Conservation (phyloP, 2,329 filamentous ascomycete genomes). For the Fusarium sacchari region DNA sequence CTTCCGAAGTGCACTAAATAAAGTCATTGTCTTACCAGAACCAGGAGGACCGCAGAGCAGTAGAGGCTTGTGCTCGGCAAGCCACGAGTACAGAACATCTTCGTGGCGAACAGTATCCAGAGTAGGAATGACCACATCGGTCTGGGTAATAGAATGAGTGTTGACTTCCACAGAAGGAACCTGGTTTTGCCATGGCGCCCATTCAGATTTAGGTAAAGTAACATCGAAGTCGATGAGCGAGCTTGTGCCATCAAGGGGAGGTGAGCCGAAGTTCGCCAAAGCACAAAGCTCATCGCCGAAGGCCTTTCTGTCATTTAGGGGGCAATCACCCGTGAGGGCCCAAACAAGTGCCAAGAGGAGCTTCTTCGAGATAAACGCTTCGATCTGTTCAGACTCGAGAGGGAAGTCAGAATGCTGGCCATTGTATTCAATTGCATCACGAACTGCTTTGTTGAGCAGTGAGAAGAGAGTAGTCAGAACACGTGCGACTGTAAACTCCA, state of each 20-base stretch:
- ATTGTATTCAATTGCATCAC: slow-evolving; percentile 95
- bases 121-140: slow-evolving; percentile 97
- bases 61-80: slow-evolving; percentile 97
- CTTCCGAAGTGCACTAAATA: slow-evolving; percentile 97
- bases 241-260: slow-evolving; percentile 78
- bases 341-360: slow-evolving; percentile 91
- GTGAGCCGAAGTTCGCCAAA: slow-evolving; percentile 86
- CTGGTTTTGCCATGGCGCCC: slow-evolving; percentile 93
- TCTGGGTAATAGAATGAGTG: slow-evolving; percentile 97
- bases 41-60: slow-evolving; percentile 96
- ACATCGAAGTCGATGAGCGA: slow-evolving; percentile 98
- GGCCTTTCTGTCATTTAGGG: slow-evolving; percentile 83
- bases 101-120: slow-evolving; percentile 97
- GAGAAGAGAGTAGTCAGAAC: slow-evolving; percentile 95
- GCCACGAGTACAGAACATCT: slow-evolving; percentile 99
- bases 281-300: slow-evolving; percentile 88
- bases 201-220: slow-evolving; percentile 84
- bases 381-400: slow-evolving; percentile 87
- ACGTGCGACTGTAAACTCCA: slow-evolving; percentile 94
- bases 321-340: slow-evolving; percentile 96
- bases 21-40: slow-evolving; percentile 99
- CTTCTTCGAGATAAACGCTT: slow-evolving; percentile 92
- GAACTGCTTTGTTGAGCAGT: slow-evolving; percentile 90
- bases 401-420: slow-evolving; percentile 93
- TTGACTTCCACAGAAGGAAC: slow-evolving; percentile 97